Evolutionary conservation across 2,329 filamentous ascomycete species (phyloP).

Genomic region (Fusarium guadeloupense): DNA sequence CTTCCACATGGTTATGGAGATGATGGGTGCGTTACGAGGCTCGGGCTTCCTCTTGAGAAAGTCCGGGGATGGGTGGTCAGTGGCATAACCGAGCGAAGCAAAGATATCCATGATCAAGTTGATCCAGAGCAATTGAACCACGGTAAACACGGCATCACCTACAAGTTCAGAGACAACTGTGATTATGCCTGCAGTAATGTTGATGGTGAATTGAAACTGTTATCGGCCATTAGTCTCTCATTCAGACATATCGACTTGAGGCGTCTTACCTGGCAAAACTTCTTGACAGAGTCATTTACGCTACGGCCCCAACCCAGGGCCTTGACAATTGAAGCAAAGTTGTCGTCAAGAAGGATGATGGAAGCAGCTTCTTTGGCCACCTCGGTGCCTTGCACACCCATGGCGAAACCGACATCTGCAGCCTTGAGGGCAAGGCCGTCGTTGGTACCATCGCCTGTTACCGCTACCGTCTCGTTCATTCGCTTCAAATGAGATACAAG

Average conservation of each 20-base stretch:
- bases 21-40: constrained; percentile 74
- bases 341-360: constrained; percentile 73
- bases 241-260: accelerated
- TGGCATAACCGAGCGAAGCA: constrained; percentile 71
- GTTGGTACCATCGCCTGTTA: constrained; percentile 74
- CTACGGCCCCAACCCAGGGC: constrained; percentile 75
- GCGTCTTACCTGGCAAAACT: constrained; percentile 67
- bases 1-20: constrained; percentile 72
- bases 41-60: constrained; percentile 65
- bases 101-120: constrained; percentile 78
- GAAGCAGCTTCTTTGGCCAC: constrained; percentile 75
- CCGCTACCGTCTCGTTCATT: constrained; percentile 67
- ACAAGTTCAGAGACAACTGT: constrained; percentile 72
- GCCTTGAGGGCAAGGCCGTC: constrained; percentile 72
- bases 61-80: constrained; percentile 66
- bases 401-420: constrained; percentile 74
- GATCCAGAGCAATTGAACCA: constrained; percentile 74
- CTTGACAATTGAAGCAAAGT: constrained; percentile 72
- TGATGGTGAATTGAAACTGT: constrained; percentile 74
- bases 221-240: background rate
- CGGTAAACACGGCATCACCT: constrained; percentile 67
- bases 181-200: constrained; percentile 72
- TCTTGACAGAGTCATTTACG: constrained; percentile 74
- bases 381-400: constrained; percentile 73
- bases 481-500: constrained; percentile 64